Evolutionary conservation across 768 basidiomycete genomes (phyloP).

Genomic region (Mycena vitilis): DNA sequence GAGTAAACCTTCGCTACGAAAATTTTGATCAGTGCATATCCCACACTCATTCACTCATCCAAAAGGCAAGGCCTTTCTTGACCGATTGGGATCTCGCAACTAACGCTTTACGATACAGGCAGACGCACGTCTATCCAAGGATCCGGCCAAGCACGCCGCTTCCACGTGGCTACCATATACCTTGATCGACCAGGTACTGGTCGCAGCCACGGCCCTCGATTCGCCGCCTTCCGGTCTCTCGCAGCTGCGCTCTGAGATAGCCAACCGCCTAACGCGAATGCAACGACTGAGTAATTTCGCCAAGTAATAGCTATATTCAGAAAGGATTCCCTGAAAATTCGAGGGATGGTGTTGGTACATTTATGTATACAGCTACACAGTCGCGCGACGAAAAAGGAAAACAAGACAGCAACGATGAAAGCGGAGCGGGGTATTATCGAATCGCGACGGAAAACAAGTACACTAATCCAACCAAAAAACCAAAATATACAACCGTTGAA

Average conservation of each 20-base stretch:
- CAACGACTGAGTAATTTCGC: constrained; percentile 67
- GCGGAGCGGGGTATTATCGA: constrained; percentile 30
- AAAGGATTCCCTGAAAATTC: constrained; percentile 18
- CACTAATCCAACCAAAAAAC: constrained; percentile 38
- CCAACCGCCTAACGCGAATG: constrained; percentile 73
- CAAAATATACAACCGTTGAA: constrained; percentile 37
- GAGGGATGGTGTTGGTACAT: constrained; percentile 5
- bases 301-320: constrained; percentile 29
- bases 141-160: constrained; percentile 64
- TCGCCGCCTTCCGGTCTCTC: constrained; percentile 61
- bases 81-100: constrained; percentile 25
- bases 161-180: constrained; percentile 87
- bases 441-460: constrained; percentile 28
- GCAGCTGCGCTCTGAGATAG: constrained; percentile 69
- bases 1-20: constrained; percentile 82
- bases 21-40: constrained; percentile 82
- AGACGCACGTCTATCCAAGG: constrained; percentile 63
- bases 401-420: constrained; percentile 33
- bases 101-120: constrained; percentile 51
- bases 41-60: constrained; percentile 76
- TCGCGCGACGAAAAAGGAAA: constrained; percentile 7
- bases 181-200: constrained; percentile 85
- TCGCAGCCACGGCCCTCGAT: constrained; percentile 66
- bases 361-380: constrained; percentile 26
- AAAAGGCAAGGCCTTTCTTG: constrained; percentile 62